Percentiles rank a stretch among this genome's conserved stretches.
These are phyloP conservation scores for Pichia sp. DNA, from an alignment of 1,139 yeast species.

Conservation along the genomic window DNA sequence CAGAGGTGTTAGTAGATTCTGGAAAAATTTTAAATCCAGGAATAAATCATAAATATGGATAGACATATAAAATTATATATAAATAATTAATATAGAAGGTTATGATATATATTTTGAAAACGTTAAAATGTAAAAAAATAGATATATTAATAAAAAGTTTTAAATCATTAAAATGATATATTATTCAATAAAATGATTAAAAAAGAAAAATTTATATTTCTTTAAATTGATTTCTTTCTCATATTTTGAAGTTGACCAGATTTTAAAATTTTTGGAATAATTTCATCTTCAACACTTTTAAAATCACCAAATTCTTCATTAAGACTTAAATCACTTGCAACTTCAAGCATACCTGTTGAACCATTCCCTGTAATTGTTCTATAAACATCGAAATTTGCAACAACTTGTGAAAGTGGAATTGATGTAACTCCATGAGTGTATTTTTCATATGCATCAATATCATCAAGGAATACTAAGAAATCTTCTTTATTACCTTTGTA, in stretches of 20 bases:
- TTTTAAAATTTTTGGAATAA: conserved; percentile 47
- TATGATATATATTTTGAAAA: background rate
- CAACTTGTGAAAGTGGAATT: conserved; percentile 57
- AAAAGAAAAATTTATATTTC: background rate
- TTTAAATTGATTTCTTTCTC: conserved; percentile 1
- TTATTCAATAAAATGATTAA: no score
- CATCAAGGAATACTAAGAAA: conserved; percentile 59
- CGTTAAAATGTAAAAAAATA: background rate
- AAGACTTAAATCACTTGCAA: conserved; percentile 63
- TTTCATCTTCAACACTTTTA: conserved; percentile 31
- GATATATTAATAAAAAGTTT: background rate
- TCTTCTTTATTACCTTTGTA: conserved; percentile 57
- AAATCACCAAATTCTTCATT: conserved; percentile 58
- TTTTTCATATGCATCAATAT: conserved; percentile 41
- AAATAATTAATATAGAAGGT: background rate
- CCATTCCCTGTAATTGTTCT: conserved; percentile 57
- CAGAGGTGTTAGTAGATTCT: conserved; percentile 7
- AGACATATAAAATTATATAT: background rate
- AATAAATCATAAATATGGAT: background rate
- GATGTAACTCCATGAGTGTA: conserved; percentile 39
- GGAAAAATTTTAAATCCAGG: conserved; percentile 8
- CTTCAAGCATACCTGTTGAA: conserved; percentile 62
- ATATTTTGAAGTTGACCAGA: conserved; percentile 40
- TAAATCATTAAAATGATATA: background rate
- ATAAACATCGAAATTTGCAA: conserved; percentile 60